A percentile compares a stretch with the other conserved stretches of the same genome.
These are phyloP conservation scores for Verticillium albo-atrum DNA, from an alignment of 2,329 filamentous ascomycete genomes.

Conservation along the genomic window DNA sequence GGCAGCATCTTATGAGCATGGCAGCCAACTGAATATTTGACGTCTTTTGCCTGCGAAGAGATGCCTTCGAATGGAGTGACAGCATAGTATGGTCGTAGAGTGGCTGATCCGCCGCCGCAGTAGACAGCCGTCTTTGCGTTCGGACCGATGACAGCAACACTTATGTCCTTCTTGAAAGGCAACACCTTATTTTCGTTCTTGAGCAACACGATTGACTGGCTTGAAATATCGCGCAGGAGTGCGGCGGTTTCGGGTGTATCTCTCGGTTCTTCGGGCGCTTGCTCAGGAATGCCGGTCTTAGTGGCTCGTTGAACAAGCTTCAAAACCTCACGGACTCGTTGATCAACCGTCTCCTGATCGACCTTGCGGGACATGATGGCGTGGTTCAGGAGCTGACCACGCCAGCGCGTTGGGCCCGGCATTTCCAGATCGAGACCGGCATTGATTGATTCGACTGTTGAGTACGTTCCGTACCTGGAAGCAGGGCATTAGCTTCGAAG, in stretches of 20 bases:
- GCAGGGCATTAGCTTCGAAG: background rate
- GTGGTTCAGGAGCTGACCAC: background rate
- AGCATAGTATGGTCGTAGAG: conserved; percentile 23
- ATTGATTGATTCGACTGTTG: conserved; percentile 11
- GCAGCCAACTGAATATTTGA: background rate
- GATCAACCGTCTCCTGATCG: conserved; percentile 1
- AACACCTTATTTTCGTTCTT: conserved; percentile 1
- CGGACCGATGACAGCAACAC: conserved; percentile 39
- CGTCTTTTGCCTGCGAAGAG: conserved; percentile 6
- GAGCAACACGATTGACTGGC: conserved; percentile 1
- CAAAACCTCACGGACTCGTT: conserved; percentile 21
- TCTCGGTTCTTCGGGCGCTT: background rate
- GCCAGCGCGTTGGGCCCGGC: conserved; percentile 19
- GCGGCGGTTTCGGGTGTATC: background rate
- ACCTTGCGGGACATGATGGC: conserved; percentile 4
- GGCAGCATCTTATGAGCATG: no score
- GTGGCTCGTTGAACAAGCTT: conserved; percentile 19
- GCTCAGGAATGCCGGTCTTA: background rate
- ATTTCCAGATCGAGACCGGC: conserved; percentile 30
- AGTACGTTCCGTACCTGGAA: conserved; percentile 22
- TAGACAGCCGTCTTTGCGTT: conserved; percentile 36
- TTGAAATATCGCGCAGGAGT: background rate
- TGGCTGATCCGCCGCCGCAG: conserved; percentile 26
- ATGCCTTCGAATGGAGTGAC: conserved; percentile 23
- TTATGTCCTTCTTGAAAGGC: background rate